Percentiles rank a stretch among this genome's conserved stretches.
phyloP scores from a whole-genome alignment of 768 basidiomycete species.

The Hypholoma sublateritium region DNA sequence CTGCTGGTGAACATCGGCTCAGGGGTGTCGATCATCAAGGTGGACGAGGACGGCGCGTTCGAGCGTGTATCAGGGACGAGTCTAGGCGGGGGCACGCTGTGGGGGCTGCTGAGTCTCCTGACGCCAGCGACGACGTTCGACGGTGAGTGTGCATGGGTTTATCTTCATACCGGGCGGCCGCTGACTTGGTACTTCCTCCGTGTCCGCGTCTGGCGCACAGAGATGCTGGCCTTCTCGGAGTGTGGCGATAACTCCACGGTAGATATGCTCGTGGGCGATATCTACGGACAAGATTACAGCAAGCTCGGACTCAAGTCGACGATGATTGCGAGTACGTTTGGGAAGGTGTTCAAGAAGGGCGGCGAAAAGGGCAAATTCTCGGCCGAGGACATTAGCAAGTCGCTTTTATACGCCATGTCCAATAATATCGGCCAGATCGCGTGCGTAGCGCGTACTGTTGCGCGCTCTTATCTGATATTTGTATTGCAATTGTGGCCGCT shows the following conservation, averaged over 20 bases:
- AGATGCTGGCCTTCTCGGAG: constrained; percentile 95
- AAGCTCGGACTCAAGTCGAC: constrained; percentile 96
- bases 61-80: constrained; percentile 98
- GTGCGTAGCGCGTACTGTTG: constrained; percentile 51
- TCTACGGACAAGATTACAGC: constrained; percentile 97
- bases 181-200: constrained; percentile 5
- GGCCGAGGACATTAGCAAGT: constrained; percentile 92
- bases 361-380: constrained; percentile 76
- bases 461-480: background rate
- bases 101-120: constrained; percentile 91
- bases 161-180: background rate
- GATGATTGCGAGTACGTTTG: constrained; percentile 97
- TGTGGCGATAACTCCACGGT: constrained; percentile 90
- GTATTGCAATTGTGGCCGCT: background rate
- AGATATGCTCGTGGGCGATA: constrained; percentile 99
- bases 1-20: constrained; percentile 97
- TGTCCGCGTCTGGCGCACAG: constrained; percentile 39
- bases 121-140: constrained; percentile 97
- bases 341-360: constrained; percentile 95
- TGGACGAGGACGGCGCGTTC: constrained; percentile 92
- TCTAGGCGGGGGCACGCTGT: constrained; percentile 94
- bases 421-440: constrained; percentile 99
- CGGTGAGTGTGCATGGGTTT: constrained; percentile 54
- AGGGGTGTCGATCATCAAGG: constrained; percentile 96
- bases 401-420: constrained; percentile 92